Conservation (phyloP, 1,284 basidiomycete species). For the Xerocomus amazonicus region DNA sequence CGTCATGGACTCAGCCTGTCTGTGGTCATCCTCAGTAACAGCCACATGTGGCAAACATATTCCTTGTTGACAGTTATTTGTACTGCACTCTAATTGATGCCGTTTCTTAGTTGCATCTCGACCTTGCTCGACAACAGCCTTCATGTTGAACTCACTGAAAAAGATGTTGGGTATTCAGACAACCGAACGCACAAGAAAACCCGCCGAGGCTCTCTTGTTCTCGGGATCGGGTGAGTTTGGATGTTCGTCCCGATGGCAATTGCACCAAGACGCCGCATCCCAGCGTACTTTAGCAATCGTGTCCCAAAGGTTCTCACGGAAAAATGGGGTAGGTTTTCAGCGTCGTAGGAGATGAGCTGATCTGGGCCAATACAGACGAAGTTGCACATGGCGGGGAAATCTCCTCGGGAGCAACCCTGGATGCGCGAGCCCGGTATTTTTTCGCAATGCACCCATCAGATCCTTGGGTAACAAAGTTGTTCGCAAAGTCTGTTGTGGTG, state of each 20-base stretch:
- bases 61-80: no score
- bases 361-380: conserved; percentile 6
- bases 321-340: conserved; percentile 23
- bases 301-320: conserved; percentile 21
- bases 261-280: neutral
- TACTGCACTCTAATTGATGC: no score
- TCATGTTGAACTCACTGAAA: conserved; percentile 18
- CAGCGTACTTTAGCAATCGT: conserved; percentile 30
- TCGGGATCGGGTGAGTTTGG: conserved; percentile 24
- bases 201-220: conserved; percentile 12
- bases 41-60: no score
- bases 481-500: conserved; percentile 30
- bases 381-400: conserved; percentile 26
- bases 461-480: conserved; percentile 25
- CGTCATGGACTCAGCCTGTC: no score
- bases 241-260: neutral
- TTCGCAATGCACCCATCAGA: conserved; percentile 28
- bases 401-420: conserved; percentile 9
- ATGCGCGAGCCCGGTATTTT: conserved; percentile 24
- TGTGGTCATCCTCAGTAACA: no score
- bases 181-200: neutral
- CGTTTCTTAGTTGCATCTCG: no score
- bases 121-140: neutral
- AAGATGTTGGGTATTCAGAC: conserved; percentile 2
- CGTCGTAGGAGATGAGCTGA: neutral